Conservation (phyloP, 208 protist species). For the Trichomonas vaginalis region DNA sequence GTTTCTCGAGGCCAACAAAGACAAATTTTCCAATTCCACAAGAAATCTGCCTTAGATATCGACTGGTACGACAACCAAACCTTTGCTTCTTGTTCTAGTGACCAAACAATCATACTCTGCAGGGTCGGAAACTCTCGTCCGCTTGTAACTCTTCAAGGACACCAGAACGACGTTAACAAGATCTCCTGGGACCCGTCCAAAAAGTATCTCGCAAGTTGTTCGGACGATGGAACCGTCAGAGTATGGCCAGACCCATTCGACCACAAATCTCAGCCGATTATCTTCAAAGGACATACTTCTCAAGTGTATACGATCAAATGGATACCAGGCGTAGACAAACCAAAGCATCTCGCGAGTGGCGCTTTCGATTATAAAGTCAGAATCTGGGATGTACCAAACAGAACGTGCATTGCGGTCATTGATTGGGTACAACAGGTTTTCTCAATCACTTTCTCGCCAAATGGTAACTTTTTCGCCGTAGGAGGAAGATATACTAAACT, state of each 20-base stretch:
- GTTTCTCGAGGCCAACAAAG: conserved; percentile 26
- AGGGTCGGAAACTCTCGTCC: conserved; percentile 37
- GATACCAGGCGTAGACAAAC: background rate
- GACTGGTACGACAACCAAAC: conserved; percentile 57
- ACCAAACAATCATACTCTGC: conserved; percentile 55
- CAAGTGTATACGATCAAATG: background rate
- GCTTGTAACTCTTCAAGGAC: conserved; percentile 28
- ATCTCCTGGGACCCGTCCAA: conserved; percentile 60
- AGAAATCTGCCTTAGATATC: conserved; percentile 53
- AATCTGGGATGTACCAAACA: background rate
- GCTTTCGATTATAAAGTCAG: background rate
- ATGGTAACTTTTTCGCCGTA: background rate
- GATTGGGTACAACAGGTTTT: background rate
- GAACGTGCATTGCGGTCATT: background rate
- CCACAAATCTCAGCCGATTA: background rate
- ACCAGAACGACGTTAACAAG: conserved; percentile 57
- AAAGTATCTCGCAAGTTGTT: conserved; percentile 58
- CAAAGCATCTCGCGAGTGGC: background rate
- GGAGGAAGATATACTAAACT: background rate
- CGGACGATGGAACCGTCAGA: conserved; percentile 60
- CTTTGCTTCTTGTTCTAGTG: conserved; percentile 59
- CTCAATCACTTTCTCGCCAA: background rate
- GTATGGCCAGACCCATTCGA: conserved; percentile 17
- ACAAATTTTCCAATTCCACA: conserved; percentile 52
- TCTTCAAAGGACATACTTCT: background rate